phyloP scores from a whole-genome alignment of 2,329 filamentous ascomycete species.

The Colletotrichum sidae region DNA sequence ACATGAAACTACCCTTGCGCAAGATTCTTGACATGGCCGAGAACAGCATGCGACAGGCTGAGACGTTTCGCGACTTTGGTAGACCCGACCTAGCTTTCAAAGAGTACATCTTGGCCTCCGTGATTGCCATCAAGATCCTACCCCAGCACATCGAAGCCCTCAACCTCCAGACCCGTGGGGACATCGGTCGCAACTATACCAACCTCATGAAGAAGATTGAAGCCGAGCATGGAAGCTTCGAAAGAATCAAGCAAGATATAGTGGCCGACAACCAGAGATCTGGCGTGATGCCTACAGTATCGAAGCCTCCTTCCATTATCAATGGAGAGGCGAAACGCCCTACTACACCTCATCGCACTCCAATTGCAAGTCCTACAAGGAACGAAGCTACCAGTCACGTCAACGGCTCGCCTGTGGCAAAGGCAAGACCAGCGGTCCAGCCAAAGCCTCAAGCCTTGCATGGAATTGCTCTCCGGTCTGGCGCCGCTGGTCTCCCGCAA shows the following conservation, averaged over 20 bases:
- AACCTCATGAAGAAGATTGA: conserved; percentile 63
- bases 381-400: conserved; percentile 3
- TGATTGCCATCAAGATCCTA: conserved; percentile 81
- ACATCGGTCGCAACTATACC: conserved; percentile 60
- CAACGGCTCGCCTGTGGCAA: conserved; percentile 39
- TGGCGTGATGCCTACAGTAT: conserved; percentile 62
- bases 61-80: conserved; percentile 71
- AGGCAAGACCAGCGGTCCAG: conserved; percentile 62
- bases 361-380: conserved; percentile 30
- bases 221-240: conserved; percentile 61
- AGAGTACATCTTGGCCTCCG: conserved; percentile 85
- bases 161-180: conserved; percentile 65
- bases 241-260: conserved; percentile 69
- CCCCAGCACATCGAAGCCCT: conserved; percentile 81
- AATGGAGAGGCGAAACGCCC: conserved; percentile 27
- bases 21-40: conserved; percentile 66
- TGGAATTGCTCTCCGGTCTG: conserved; percentile 66
- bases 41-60: conserved; percentile 67
- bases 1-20: conserved; percentile 62
- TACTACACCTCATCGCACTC: conserved; percentile 36
- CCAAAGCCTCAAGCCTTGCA: conserved; percentile 77
- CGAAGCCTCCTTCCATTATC: conserved; percentile 25
- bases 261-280: conserved; percentile 72
- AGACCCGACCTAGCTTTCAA: conserved; percentile 81
- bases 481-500: conserved; percentile 42